Evolutionary conservation across 352 stramenopile genomes (phyloP), one percentile per base, ranked within the genome.

Genomic region (Saprolegnia diclina): DNA sequence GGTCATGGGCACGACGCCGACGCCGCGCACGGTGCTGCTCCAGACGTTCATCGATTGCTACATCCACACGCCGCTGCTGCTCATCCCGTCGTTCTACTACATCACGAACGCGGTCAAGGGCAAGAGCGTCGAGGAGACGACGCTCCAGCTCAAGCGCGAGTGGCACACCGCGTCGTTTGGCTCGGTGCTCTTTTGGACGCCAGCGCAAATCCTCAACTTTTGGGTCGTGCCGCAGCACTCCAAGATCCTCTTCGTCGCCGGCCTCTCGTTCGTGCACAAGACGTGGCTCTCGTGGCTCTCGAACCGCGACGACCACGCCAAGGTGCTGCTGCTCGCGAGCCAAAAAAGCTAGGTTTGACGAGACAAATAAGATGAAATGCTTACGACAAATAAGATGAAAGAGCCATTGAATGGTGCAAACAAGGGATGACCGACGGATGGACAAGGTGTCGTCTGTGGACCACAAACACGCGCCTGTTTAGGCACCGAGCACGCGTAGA

Each of bases 161-260:
- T 68, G 62, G 62, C 46, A 56, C 50, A 57, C 40, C 9, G 62
- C 62, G 32, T 68, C 62, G 38, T 68, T 68, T 38, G 62, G 62
- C 4, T 68, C 62, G 19, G 40, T 68, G n/a, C n/a, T 68, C 16
- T 68, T 68, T 29, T 68, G 62, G 62, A 68, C 62, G 50, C 62
- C 62, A 5, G 62, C 26, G 18, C 62, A 68, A 38, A 24, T 68
- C 18, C 38, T 68, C 32, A 68, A 68, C 29, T 68, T 68, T 59
- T 68, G 62, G 62, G 40, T 26, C 22, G 62, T 68, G 4, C 62
- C 62, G 26, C 62, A 68, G 37, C 62, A 68, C 45, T 68, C 62
- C 42, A 68, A 68, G 62, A 68, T 68, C 50, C 62, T 68, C 62
- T 68, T 68, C 62, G 62, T 68, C 62, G 62, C 62, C 6, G 35